Percentiles rank a stretch among this genome's conserved stretches.
phyloP scores from a whole-genome alignment of 495 filamentous ascomycete species.

The Penicillium macrosclerotiorum region DNA sequence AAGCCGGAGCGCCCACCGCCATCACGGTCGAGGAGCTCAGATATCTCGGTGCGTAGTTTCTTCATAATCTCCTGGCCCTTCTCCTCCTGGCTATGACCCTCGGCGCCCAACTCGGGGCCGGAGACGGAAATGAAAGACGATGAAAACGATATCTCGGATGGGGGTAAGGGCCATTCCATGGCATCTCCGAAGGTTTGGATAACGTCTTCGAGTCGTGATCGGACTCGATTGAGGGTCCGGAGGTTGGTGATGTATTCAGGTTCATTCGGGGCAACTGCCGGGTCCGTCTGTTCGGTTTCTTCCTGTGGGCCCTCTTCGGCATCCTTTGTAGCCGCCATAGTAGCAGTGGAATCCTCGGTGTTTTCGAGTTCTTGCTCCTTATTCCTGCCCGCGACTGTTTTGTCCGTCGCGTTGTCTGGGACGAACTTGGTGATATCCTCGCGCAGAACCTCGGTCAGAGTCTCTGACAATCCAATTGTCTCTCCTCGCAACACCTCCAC shows the following conservation, averaged over 20 bases:
- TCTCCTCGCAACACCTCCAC: conserved; percentile 92
- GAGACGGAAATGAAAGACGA: conserved; percentile 82
- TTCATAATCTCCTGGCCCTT: conserved; percentile 73
- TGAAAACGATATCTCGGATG: conserved; percentile 67
- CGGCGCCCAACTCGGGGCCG: conserved; percentile 63
- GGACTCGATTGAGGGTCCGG: conserved; percentile 78
- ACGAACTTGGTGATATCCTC: conserved; percentile 70
- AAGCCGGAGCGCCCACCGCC: conserved; percentile 42
- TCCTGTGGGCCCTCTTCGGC: conserved; percentile 3
- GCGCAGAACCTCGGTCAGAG: conserved; percentile 66
- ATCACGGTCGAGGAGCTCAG: conserved; percentile 58
- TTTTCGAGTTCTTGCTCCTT: conserved; percentile 8
- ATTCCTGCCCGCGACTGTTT: background rate
- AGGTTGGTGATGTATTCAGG: conserved; percentile 73
- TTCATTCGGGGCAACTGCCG: conserved; percentile 36
- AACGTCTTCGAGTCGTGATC: conserved; percentile 76
- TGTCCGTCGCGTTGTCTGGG: conserved; percentile 41
- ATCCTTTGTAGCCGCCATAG: conserved; percentile 11
- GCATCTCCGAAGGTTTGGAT: conserved; percentile 88
- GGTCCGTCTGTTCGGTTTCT: background rate
- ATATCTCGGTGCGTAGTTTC: conserved; percentile 68
- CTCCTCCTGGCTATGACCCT: conserved; percentile 65
- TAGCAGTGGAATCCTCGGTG: conserved; percentile 10
- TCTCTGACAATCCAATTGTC: conserved; percentile 70
- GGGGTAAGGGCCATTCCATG: conserved; percentile 88